Evolutionary conservation across 2,329 filamentous ascomycete species (phyloP).

Genomic region (Metarhizium guizhouense): DNA sequence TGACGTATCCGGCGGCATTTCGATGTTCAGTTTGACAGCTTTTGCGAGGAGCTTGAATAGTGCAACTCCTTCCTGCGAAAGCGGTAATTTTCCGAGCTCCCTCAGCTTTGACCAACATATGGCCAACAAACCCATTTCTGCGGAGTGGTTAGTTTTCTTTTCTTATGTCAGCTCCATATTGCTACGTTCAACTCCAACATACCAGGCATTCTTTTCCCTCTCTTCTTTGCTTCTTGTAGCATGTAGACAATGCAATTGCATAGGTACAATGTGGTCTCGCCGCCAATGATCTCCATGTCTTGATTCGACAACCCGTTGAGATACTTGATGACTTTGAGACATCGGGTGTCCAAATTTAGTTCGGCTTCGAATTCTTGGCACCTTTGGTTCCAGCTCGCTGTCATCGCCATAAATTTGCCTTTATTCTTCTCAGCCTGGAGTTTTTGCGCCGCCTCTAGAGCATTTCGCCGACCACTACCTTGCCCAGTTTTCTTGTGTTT

Average conservation of each 20-base stretch:
- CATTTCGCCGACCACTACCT: constrained; percentile 27
- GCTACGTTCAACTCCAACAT: neutral
- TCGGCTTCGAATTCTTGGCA: constrained; percentile 37
- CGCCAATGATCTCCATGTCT: constrained; percentile 16
- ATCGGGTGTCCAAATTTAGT: constrained; percentile 29
- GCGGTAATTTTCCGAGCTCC: constrained; percentile 4
- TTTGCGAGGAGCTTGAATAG: constrained; percentile 7
- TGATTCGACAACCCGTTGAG: constrained; percentile 30
- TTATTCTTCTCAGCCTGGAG: constrained; percentile 23
- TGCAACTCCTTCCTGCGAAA: constrained; percentile 7
- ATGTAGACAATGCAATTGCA: constrained; percentile 20
- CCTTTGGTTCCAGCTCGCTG: constrained; percentile 7
- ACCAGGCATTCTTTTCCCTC: neutral
- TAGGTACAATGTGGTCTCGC: constrained; percentile 24
- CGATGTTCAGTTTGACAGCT: constrained; percentile 8
- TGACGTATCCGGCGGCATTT: neutral
- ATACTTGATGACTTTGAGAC: constrained; percentile 37
- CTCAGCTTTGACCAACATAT: constrained; percentile 10
- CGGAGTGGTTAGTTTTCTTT: too few species aligned
- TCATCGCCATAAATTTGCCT: constrained; percentile 1
- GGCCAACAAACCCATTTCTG: constrained; percentile 5
- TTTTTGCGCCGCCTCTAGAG: constrained; percentile 22
- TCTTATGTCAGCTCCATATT: neutral
- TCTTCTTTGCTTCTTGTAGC: neutral
- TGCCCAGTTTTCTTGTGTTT: constrained; percentile 9